Evolutionary conservation across 345 rosid genomes (phyloP).

Genomic region (Physaria fendleri): DNA sequence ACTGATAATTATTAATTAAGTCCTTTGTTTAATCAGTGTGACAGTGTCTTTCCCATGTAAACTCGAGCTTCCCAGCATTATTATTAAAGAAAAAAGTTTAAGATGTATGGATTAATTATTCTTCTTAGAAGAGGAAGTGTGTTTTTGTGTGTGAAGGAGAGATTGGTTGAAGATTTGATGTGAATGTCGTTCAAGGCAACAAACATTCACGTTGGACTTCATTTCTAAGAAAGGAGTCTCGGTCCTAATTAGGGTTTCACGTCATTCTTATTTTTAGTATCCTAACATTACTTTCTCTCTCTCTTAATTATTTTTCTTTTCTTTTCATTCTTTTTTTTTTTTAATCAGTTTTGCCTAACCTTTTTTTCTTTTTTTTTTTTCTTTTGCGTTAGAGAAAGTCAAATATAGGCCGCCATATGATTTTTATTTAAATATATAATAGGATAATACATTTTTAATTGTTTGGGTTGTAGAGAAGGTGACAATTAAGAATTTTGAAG

Average conservation of each 20-base stretch:
- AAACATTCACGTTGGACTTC: constrained; percentile 61
- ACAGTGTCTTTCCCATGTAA: constrained; percentile 23
- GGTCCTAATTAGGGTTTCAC: constrained; percentile 39
- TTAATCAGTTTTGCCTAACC: constrained; percentile 5
- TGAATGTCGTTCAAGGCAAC: constrained; percentile 55
- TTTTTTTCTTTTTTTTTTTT: constrained; percentile 7
- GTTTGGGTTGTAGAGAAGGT: neutral
- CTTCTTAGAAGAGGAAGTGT: constrained; percentile 7
- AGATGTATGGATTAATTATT: too few species aligned
- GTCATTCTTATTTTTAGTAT: constrained; percentile 25
- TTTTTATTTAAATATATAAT: neutral
- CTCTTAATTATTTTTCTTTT: neutral
- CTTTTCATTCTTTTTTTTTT: neutral
- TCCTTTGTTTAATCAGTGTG: constrained; percentile 14
- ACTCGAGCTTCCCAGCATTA: constrained; percentile 22
- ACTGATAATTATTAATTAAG: constrained; percentile 6
- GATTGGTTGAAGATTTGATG: constrained; percentile 44
- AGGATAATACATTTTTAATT: neutral
- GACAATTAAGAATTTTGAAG: neutral
- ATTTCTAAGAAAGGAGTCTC: constrained; percentile 41
- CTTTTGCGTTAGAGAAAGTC: constrained; percentile 7
- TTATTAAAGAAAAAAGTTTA: too few species aligned
- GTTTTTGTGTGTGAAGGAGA: constrained; percentile 24
- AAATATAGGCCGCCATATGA: constrained; percentile 17
- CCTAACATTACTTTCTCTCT: constrained; percentile 18